Conservation (phyloP, 176 grass and related monocot species). For the Sorghum bicolor region Sorghum_bicolor_NCBIv3 NC_012872.2:6059001-6059500, state of each 20-base stretch:
- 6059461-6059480: conserved; percentile 53
- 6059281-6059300: conserved; percentile 77
- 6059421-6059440: conserved; percentile 68
- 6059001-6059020: conserved; percentile 28
- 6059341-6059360: conserved; percentile 71
- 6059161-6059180: conserved; percentile 23
- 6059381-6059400: conserved; percentile 68
- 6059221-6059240: conserved; percentile 55
- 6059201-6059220: conserved; percentile 25
- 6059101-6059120: conserved; percentile 17
- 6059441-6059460: conserved; percentile 60
- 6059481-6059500: conserved; percentile 62
- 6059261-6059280: conserved; percentile 75
- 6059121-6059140: conserved; percentile 15
- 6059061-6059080: conserved; percentile 17
- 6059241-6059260: conserved; percentile 57
- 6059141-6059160: conserved; percentile 27
- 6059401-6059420: conserved; percentile 59
- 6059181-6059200: conserved; percentile 25
- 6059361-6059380: conserved; percentile 73
- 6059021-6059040: conserved; percentile 21
- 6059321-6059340: conserved; percentile 64
- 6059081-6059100: conserved; percentile 19
- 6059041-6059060: conserved; percentile 26
- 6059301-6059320: conserved; percentile 67